These are phyloP conservation scores for Eucalyptus polybractea DNA, from an alignment of 345 rosid species.

Conservation along the genomic window DNA sequence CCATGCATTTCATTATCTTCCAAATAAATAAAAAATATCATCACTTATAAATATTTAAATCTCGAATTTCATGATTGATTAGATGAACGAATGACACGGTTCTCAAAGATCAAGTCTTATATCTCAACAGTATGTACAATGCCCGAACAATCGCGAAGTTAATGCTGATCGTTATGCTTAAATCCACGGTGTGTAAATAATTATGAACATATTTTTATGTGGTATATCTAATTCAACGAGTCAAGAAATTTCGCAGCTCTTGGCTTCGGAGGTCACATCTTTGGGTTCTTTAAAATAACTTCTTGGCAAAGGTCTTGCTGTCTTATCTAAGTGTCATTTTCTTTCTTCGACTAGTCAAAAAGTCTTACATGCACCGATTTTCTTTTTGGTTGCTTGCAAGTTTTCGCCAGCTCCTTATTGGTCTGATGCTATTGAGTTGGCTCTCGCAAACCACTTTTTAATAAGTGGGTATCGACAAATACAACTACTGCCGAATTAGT, in stretches of 20 bases:
- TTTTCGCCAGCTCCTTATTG: not conserved
- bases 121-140: rapidly evolving
- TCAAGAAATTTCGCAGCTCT: not conserved
- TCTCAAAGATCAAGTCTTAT: not conserved
- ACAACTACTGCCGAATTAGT: not conserved
- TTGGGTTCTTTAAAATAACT: not conserved
- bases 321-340: not conserved
- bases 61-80: not conserved
- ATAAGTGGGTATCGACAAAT: not conserved
- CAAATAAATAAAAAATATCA: not conserved
- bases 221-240: not conserved
- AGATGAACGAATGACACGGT: not conserved
- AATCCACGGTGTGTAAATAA: not conserved
- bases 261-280: not conserved
- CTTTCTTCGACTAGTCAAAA: not conserved
- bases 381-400: not conserved
- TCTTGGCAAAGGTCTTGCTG: not conserved
- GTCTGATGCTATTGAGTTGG: not conserved
- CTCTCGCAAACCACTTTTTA: not conserved
- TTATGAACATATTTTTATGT: not conserved
- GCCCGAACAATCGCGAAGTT: not conserved
- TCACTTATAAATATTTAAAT: not conserved
- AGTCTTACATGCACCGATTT: not conserved
- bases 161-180: not conserved
- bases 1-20: not conserved